phyloP scores from a whole-genome alignment of 352 stramenopile species.

The Pythium monospermum region DNA sequence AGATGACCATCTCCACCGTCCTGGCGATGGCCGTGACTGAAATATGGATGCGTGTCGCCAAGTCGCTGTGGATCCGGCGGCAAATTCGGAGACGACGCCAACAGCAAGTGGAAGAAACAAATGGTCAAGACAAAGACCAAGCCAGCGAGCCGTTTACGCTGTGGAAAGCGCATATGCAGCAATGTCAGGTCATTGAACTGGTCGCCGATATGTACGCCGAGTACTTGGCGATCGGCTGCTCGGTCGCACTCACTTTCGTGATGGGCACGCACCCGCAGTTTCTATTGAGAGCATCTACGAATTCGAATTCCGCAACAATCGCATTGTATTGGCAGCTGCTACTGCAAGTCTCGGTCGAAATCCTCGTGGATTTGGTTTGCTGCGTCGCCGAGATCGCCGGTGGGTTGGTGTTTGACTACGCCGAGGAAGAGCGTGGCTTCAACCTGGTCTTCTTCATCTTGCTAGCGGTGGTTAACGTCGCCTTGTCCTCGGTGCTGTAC shows the following conservation, averaged over 20 bases:
- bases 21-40: constrained; percentile 21
- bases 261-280: neutral
- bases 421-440: constrained; percentile 13
- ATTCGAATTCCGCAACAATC: no score
- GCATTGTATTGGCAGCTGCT: no score
- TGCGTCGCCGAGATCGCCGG: constrained; percentile 25
- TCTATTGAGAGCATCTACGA: no score
- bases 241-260: neutral
- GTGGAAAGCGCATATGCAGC: no score
- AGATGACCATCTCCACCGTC: constrained; percentile 16
- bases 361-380: constrained; percentile 25
- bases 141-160: no score
- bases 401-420: constrained; percentile 4
- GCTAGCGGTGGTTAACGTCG: constrained; percentile 29
- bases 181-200: neutral
- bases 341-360: no score
- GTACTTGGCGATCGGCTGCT: constrained; percentile 6
- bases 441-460: constrained; percentile 31
- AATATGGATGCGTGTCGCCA: no score
- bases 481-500: constrained; percentile 30
- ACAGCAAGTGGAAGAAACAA: no score
- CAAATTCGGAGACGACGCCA: no score
- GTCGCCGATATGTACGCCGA: constrained; percentile 1
- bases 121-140: no score
- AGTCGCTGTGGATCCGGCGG: no score